These are phyloP conservation scores for Amphibolis antarctica DNA, from an alignment of 106 monocot genomes.

Conservation along the genomic window DNA sequence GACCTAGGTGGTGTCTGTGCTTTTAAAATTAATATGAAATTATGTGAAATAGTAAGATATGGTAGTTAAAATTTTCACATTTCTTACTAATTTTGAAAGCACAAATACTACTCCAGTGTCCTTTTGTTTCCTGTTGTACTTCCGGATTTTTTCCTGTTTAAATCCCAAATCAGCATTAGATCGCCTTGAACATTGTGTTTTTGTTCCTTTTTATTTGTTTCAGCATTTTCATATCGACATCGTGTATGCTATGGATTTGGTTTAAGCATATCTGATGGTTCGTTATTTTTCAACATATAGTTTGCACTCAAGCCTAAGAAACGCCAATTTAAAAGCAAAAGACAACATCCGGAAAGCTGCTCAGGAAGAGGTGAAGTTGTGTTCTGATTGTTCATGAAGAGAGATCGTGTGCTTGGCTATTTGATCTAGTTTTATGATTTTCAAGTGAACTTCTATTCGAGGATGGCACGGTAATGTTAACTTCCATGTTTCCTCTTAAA, in stretches of 20 bases:
- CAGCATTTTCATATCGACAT: background rate
- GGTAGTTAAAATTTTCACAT: too few species aligned
- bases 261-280: background rate
- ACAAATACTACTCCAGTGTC: too few species aligned
- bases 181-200: background rate
- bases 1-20: too few species aligned
- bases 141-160: background rate
- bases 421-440: background rate
- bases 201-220: background rate
- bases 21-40: too few species aligned
- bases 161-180: background rate
- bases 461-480: background rate
- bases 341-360: conserved; percentile 71
- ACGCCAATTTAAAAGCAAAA: conserved; percentile 90
- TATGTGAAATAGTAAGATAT: too few species aligned
- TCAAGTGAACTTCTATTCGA: background rate
- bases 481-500: too few species aligned
- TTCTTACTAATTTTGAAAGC: too few species aligned
- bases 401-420: background rate
- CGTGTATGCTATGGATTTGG: background rate
- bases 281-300: background rate
- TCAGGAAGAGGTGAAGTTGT: conserved; percentile 49
- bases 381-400: background rate
- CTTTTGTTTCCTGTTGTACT: too few species aligned
- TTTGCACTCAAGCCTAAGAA: conserved; percentile 22